phyloP scores from a whole-genome alignment of 768 basidiomycete species.

The Termitomyces sp. region DNA sequence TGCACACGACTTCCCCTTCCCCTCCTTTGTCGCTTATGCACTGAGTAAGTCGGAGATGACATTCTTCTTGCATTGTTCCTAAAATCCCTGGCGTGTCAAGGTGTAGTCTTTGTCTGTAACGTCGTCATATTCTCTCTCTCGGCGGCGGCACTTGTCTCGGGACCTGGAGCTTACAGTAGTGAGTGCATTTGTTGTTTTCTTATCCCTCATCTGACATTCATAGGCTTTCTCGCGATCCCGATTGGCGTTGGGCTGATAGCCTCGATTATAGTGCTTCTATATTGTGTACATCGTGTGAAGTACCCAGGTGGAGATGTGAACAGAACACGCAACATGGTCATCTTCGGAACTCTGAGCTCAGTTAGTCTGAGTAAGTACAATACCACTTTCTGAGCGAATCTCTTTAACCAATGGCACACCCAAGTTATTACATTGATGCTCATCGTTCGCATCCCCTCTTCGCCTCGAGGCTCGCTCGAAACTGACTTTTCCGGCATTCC shows the following conservation, averaged over 20 bases:
- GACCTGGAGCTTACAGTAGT: slow-evolving; percentile 11
- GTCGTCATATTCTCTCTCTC: slow-evolving; percentile 7
- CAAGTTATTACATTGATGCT: slow-evolving; percentile 17
- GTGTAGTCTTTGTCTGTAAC: slow-evolving; percentile 6
- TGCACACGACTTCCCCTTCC: slow-evolving; percentile 9
- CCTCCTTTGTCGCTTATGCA: slow-evolving; percentile 8
- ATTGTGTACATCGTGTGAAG: slow-evolving; percentile 13
- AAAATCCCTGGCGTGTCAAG: background rate
- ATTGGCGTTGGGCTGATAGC: slow-evolving; percentile 14
- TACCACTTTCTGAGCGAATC: background rate
- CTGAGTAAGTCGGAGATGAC: background rate
- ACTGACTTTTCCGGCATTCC: slow-evolving; percentile 20
- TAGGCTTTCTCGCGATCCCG: slow-evolving; percentile 12
- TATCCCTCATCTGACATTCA: background rate
- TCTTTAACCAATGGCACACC: background rate
- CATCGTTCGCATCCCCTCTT: slow-evolving; percentile 21
- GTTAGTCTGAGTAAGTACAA: slow-evolving; percentile 9
- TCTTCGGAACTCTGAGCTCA: slow-evolving; percentile 8
- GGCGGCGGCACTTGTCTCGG: slow-evolving; percentile 8
- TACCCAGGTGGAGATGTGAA: slow-evolving; percentile 4
- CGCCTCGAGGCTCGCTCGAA: slow-evolving; percentile 18
- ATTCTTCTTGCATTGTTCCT: background rate
- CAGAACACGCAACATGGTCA: slow-evolving; percentile 10
- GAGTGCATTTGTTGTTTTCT: background rate
- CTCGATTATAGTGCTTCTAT: slow-evolving; percentile 12